Percentiles rank a stretch among this genome's conserved stretches.
Evolutionary conservation across 2,329 filamentous ascomycete genomes (phyloP).

Genomic region (Penicillium sp.): DNA sequence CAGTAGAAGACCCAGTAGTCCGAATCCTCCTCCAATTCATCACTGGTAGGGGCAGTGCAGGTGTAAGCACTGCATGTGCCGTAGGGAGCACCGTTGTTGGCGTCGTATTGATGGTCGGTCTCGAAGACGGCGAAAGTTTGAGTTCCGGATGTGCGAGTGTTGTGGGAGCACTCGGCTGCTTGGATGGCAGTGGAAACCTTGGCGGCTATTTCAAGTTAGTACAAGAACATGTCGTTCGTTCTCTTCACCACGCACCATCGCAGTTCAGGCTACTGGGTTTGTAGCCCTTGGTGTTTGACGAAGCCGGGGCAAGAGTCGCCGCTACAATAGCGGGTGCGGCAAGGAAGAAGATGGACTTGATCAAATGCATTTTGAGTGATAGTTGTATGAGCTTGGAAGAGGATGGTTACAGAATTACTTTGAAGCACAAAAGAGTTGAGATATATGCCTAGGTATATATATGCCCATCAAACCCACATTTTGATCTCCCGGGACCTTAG

Average conservation of each 20-base stretch:
- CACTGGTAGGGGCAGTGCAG: neutral
- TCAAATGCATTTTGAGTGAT: neutral
- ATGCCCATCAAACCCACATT: neutral
- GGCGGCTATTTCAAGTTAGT: neutral
- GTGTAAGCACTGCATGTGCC: neutral
- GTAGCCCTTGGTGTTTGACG: neutral
- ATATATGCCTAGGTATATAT: neutral
- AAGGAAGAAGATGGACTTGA: neutral
- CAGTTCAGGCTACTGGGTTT: neutral
- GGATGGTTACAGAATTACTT: neutral
- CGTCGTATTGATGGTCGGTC: neutral
- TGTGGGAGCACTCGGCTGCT: neutral
- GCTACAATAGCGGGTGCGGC: neutral
- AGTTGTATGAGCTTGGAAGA: neutral
- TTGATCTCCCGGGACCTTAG: neutral
- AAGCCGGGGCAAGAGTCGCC: neutral
- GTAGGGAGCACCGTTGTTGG: neutral
- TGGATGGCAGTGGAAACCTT: neutral
- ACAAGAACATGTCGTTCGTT: neutral
- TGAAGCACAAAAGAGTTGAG: neutral
- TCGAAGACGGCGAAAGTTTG: neutral
- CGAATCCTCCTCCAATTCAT: neutral
- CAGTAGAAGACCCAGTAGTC: neutral
- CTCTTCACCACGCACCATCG: neutral
- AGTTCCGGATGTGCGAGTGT: neutral